Percentiles rank a stretch among this genome's conserved stretches.
Evolutionary conservation across 768 basidiomycete species (phyloP).

Genomic region (Fibroporia radiculosa): DNA sequence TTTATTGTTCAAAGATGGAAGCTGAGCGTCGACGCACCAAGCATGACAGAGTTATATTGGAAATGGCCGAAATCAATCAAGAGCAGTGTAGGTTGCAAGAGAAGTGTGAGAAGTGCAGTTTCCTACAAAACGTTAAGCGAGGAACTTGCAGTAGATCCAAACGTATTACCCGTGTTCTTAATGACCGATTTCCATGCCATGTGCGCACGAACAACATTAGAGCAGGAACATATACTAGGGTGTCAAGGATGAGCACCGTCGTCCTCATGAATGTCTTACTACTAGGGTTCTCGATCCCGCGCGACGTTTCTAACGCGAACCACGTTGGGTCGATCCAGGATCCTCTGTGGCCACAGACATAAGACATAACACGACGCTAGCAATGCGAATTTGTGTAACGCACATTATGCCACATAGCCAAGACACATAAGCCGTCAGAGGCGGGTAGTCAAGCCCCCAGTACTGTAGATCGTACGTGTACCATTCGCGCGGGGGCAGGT

Average conservation of each 20-base stretch:
- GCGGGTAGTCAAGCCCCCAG: conserved; percentile 96
- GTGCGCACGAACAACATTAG: conserved; percentile 54
- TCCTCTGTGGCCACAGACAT: conserved; percentile 29
- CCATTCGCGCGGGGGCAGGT: conserved; percentile 72
- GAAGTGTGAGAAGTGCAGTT: conserved; percentile 57
- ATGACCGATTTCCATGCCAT: conserved; percentile 66
- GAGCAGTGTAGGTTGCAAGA: conserved; percentile 79
- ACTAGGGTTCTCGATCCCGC: conserved; percentile 59
- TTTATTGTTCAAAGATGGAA: neutral
- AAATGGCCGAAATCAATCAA: conserved; percentile 92
- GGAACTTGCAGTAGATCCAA: neutral
- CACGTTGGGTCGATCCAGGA: conserved; percentile 46
- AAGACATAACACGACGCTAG: neutral
- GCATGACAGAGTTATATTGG: conserved; percentile 93
- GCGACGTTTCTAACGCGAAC: conserved; percentile 64
- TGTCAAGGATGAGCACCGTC: conserved; percentile 64
- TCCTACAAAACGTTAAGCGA: conserved; percentile 33
- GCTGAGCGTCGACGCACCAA: conserved; percentile 41
- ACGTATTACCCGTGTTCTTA: conserved; percentile 65
- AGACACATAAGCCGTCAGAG: conserved; percentile 83
- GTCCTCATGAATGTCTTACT: conserved; percentile 77
- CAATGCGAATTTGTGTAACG: neutral
- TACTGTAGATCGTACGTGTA: conserved; percentile 84
- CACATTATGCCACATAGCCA: conserved; percentile 77
- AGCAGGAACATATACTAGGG: conserved; percentile 68